These are phyloP conservation scores for Cladosporium cucumerinum DNA, from an alignment of 2,329 filamentous ascomycete genomes.

Conservation along the genomic window DNA sequence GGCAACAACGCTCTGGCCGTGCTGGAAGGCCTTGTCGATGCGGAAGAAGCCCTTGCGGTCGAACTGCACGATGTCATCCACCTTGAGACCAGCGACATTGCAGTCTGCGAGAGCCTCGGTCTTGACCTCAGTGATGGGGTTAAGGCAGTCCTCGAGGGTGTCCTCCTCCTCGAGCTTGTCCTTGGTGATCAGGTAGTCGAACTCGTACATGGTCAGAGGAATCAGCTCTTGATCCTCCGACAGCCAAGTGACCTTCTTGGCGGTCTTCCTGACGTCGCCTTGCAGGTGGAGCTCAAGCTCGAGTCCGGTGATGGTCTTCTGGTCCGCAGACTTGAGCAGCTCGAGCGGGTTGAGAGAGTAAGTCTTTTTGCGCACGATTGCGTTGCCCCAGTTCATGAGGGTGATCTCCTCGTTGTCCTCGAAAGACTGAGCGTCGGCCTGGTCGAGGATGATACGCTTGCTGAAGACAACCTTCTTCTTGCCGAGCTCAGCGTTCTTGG, in stretches of 20 bases:
- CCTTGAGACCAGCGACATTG: constrained; percentile 74
- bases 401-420: constrained; percentile 87
- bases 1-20: constrained; percentile 59
- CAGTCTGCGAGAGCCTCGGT: constrained; percentile 75
- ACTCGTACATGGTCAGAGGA: constrained; percentile 83
- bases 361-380: constrained; percentile 66
- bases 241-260: constrained; percentile 96
- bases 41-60: constrained; percentile 91
- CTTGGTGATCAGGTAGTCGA: constrained; percentile 93
- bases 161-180: constrained; percentile 90
- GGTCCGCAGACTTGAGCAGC: constrained; percentile 49
- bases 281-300: constrained; percentile 85
- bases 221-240: constrained; percentile 74
- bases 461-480: constrained; percentile 82
- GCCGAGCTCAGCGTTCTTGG: constrained; percentile 82
- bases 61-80: constrained; percentile 90
- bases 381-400: constrained; percentile 95
- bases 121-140: constrained; percentile 68
- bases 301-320: constrained; percentile 61
- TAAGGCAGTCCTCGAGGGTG: constrained; percentile 78
- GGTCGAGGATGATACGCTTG: constrained; percentile 73
- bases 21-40: constrained; percentile 64
- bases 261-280: constrained; percentile 90
- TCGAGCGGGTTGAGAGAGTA: constrained; percentile 50
- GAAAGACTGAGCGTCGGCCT: constrained; percentile 79